These are phyloP conservation scores for Maudiozyma serrabonitensis DNA, from an alignment of 805 yeast species.

Conservation along the genomic window DNA sequence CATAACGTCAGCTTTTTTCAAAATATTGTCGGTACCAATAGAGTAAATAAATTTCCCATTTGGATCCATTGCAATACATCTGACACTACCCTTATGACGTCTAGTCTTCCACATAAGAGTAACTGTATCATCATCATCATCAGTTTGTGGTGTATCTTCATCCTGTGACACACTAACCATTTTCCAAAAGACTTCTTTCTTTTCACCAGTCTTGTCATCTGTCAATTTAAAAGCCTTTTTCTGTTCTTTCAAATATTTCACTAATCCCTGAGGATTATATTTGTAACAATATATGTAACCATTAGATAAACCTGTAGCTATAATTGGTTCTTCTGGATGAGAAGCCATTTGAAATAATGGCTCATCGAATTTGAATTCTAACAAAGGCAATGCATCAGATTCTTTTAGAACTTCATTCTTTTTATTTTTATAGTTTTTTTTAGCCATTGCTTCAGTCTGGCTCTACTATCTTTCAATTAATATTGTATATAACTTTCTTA, in stretches of 20 bases:
- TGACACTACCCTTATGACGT: constrained; percentile 82
- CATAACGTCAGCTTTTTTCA: constrained; percentile 61
- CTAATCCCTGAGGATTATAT: constrained; percentile 45
- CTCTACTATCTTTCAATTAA: no score
- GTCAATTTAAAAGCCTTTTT: constrained; percentile 6
- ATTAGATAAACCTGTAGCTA: constrained; percentile 68
- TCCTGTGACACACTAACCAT: constrained; percentile 12
- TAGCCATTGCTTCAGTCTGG: constrained; percentile 1
- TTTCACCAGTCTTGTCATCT: constrained; percentile 16
- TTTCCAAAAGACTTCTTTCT: constrained; percentile 34
- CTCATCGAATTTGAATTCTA: constrained; percentile 37
- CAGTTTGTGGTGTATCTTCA: constrained; percentile 1
- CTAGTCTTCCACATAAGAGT: constrained; percentile 67
- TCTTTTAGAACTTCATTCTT: constrained; percentile 8
- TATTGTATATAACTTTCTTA: no score
- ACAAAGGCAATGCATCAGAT: constrained; percentile 21
- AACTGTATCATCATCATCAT: constrained; percentile 23
- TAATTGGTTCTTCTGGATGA: constrained; percentile 61
- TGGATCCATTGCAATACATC: constrained; percentile 55
- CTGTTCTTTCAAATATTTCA: constrained; percentile 16
- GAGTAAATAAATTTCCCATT: constrained; percentile 47
- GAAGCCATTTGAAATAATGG: constrained; percentile 71
- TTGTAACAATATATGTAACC: constrained; percentile 60
- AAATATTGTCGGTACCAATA: constrained; percentile 68
- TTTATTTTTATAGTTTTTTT: constrained; percentile 13